Evolutionary conservation across 495 filamentous ascomycete genomes (phyloP).

Genomic region (Penicillium daleae): DNA sequence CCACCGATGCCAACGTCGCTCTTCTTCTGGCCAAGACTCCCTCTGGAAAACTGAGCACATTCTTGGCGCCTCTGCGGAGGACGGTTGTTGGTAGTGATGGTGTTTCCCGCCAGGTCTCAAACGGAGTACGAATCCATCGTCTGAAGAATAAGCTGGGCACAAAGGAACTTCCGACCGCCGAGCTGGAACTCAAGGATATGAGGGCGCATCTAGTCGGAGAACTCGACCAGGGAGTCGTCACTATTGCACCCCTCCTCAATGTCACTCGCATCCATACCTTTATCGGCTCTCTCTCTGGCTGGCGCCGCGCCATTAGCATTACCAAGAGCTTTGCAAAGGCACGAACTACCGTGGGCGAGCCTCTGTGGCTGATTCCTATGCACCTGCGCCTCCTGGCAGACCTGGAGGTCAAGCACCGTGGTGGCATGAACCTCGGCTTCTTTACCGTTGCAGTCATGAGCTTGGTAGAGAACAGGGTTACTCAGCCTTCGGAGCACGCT

Average conservation of each 20-base stretch:
- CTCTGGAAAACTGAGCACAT: conserved; percentile 61
- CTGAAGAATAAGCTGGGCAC: conserved; percentile 75
- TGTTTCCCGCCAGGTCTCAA: conserved; percentile 44
- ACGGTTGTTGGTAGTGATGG: conserved; percentile 38
- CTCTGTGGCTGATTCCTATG: conserved; percentile 58
- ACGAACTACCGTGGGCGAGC: conserved; percentile 53
- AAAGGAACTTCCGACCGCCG: conserved; percentile 68
- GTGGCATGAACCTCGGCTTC: conserved; percentile 61
- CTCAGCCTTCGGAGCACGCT: conserved; percentile 17
- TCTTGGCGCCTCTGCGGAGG: conserved; percentile 65
- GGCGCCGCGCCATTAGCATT: conserved; percentile 64
- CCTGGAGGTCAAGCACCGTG: conserved; percentile 56
- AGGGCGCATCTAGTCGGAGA: conserved; percentile 67
- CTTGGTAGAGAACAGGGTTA: conserved; percentile 44
- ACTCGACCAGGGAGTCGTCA: conserved; percentile 64
- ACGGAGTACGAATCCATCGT: conserved; percentile 66
- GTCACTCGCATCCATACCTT: conserved; percentile 70
- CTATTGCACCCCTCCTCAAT: conserved; percentile 68
- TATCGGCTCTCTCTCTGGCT: conserved; percentile 57
- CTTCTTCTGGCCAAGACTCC: conserved; percentile 70
- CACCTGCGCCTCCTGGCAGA: conserved; percentile 66
- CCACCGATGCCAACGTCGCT: conserved; percentile 71
- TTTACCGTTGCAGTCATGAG: conserved; percentile 64
- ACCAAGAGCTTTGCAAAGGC: conserved; percentile 61
- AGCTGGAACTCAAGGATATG: conserved; percentile 64